Base-by-base conservation (phyloP, 2,329 filamentous ascomycete species). In the Exophiala calicioides region DNA sequence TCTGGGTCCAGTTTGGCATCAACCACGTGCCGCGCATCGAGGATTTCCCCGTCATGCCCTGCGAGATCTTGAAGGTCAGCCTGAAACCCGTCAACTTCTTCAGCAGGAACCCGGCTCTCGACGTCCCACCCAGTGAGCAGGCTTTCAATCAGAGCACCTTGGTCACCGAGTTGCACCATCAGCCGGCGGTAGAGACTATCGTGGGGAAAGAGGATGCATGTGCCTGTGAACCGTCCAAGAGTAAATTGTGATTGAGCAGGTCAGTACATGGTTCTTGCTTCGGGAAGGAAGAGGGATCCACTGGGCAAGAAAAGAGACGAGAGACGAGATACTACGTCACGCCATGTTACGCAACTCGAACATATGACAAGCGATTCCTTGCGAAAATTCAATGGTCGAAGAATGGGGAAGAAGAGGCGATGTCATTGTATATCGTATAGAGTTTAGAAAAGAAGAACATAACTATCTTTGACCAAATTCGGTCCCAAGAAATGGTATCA, bases 1-100 rank as follows among this genome's bases (percentile, higher is more conserved):
- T 82, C 3, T 82, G 77, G 76, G 72, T 80, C 13, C 76, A 78
- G 18, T 72, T 73, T 44, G 73, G 82, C 13, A 76, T 83, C 19
- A 85, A 83, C 24, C 82, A 86, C 54, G 79, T 83, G 19, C 80
- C 81, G 0, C 69, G 81, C 4, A 72, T 79, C 18, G 82, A 85
- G 59, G 82, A 85, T 59, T 85, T 84, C 65, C 82, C 82, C 1
- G 78, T 85, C 30, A 85, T 86, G 82, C 82, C 82, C 0, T 76
- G 75, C 57, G 82, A 85, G 61, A 64, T 68, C 13, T 64, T 73
- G 46, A 71, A 68, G 42, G 68, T 77, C 9, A 69, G 68, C 59
- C 57, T 78, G 23, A 71, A 73, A 51, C 74, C 75, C 2, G 72
- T 73, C 37, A 74, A 75, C 21, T 78, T 78, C 62, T 77, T 76